phyloP scores from a whole-genome alignment of 768 basidiomycete species.

The Tricholoma bakamatsutake region DNA sequence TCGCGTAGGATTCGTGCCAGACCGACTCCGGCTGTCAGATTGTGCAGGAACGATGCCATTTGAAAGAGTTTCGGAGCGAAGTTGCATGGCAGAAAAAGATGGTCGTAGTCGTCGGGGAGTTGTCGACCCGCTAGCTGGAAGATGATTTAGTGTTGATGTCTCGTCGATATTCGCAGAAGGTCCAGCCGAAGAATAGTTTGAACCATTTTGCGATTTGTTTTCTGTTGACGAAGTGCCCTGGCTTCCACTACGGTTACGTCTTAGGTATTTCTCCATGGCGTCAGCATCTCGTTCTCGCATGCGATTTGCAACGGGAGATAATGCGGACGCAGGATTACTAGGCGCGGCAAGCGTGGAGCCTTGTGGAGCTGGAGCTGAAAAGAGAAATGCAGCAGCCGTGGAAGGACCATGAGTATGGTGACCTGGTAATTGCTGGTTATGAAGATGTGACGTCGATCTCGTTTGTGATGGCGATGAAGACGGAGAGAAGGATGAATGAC shows the following conservation, averaged over 20 bases:
- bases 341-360: conserved; percentile 31
- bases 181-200: conserved; percentile 41
- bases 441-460: conserved; percentile 39
- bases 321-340: conserved; percentile 34
- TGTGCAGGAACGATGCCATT: conserved; percentile 26
- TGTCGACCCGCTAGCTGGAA: conserved; percentile 44
- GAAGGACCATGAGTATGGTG: conserved; percentile 26
- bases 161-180: conserved; percentile 52
- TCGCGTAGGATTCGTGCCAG: conserved; percentile 61
- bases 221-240: conserved; percentile 69
- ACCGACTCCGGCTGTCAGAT: conserved; percentile 50
- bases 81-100: conserved; percentile 73
- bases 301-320: conserved; percentile 75
- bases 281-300: conserved; percentile 82
- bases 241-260: conserved; percentile 79
- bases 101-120: conserved; percentile 63
- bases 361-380: conserved; percentile 27
- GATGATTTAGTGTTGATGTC: conserved; percentile 39
- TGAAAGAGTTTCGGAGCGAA: conserved; percentile 41
- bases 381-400: conserved; percentile 23
- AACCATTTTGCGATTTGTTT: conserved; percentile 57
- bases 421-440: conserved; percentile 20
- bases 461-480: conserved; percentile 60
- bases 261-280: conserved; percentile 82
- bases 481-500: conserved; percentile 49